Evolutionary conservation across 129 eudicot species (phyloP), one percentile per base, ranked within the genome.

Genomic region (Ambrosia trifida): DNA sequence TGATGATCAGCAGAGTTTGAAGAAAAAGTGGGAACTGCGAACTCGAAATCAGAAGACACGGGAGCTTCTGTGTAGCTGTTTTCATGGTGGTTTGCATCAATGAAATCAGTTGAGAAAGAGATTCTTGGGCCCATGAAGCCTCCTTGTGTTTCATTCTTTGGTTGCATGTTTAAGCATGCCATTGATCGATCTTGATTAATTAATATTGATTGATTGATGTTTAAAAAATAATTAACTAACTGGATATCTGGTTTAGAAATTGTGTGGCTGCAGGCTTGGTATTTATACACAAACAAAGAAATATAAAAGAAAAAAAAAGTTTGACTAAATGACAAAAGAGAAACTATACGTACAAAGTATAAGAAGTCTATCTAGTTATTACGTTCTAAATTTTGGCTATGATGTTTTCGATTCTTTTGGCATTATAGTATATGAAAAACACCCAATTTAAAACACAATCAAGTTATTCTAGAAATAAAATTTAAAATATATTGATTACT

Each of bases 31-130:
- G 96, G 80, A 28, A 78, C 83, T 0, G 91, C 83, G 68, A 93
- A 93, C 83, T 83, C 96, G 82, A 93, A 93, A 78, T 93, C 98
- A 0, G 95, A 84, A 16, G 96, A 89, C 0, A 88, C 91, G 4
- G 98, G 98, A 5, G 98, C 88, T 78, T 83, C 95, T 58, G 75
- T 81, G 50, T 85, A 87, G 63, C 53, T 72, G 31, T 17, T 49
- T 73, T 81, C 83, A 9, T 66, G 84, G 71, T 72, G 76, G 45
- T 44, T 87, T 74, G 89, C 44, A 51, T 93, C 98, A 41, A 75
- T 86, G 80, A 89, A 89, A 82, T 93, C 96, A 80, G 82, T 93
- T 17, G 98, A 93, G 85, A 93, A 93, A 44, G 98, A 93, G 78
- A 93, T 93, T 89, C 98, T 89, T 79, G 97, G 97, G 69, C 86